Evolutionary conservation across 352 stramenopile species (phyloP).

Genomic region (Phytophthora syringae): DNA sequence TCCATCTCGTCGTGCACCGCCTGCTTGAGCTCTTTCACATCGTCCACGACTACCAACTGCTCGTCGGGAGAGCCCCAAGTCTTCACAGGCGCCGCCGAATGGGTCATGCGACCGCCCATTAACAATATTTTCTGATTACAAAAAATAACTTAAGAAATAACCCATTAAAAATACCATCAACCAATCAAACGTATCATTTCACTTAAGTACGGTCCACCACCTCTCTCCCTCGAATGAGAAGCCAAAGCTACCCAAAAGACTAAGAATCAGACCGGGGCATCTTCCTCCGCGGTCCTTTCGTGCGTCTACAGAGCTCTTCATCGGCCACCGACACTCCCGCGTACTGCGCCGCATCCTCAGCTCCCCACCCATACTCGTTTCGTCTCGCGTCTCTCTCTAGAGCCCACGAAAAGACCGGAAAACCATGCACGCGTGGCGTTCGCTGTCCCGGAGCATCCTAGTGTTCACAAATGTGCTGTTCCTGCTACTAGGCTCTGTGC

Average conservation of each 20-base stretch:
- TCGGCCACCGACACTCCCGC: neutral
- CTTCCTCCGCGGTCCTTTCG: neutral
- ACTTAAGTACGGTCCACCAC: neutral
- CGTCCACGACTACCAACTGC: slow-evolving; percentile 48
- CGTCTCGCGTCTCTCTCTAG: slow-evolving; percentile 23
- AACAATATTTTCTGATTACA: slow-evolving; percentile 4
- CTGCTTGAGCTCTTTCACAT: slow-evolving; percentile 68
- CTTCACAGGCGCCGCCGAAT: slow-evolving; percentile 18
- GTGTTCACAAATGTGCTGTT: slow-evolving; percentile 92
- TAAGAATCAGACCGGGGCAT: slow-evolving; percentile 25
- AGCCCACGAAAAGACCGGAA: slow-evolving; percentile 11
- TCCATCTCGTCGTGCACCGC: slow-evolving; percentile 82
- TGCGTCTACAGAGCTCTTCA: slow-evolving; percentile 14
- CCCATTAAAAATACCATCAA: neutral
- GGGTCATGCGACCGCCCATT: slow-evolving; percentile 22
- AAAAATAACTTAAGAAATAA: neutral
- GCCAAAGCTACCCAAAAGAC: neutral
- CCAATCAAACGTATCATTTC: slow-evolving; percentile 5
- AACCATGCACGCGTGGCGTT: slow-evolving; percentile 69
- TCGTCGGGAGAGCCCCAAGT: slow-evolving; percentile 37
- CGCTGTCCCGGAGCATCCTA: slow-evolving; percentile 76
- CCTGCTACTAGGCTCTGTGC: slow-evolving; percentile 79
- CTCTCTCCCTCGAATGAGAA: slow-evolving; percentile 13
- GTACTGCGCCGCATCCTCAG: slow-evolving; percentile 3
- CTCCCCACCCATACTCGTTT: slow-evolving; percentile 13